Percentiles rank a stretch among this genome's conserved stretches.
Conservation (phyloP, 441 rosid species). For the Bruguiera hainesii region DNA sequence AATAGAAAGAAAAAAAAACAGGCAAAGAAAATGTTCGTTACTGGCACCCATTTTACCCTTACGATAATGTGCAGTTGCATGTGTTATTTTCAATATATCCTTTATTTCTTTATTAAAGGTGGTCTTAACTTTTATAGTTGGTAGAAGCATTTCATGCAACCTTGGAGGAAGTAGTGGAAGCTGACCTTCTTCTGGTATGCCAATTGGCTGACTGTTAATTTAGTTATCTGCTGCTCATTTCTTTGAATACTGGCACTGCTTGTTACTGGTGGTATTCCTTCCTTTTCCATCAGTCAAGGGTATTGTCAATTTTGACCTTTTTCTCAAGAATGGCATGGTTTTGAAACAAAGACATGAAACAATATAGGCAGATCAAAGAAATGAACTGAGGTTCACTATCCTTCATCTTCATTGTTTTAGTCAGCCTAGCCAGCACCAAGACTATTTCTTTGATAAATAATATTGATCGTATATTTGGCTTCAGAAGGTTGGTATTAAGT, state of each 20-base stretch:
- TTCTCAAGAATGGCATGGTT: not conserved
- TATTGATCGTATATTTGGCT: not conserved
- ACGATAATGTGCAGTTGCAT: conserved; percentile 10
- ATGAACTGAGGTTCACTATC: not conserved
- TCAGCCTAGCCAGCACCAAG: not conserved
- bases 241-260: not conserved
- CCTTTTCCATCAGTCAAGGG: not conserved
- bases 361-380: not conserved
- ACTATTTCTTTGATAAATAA: not conserved
- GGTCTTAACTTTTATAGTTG: conserved; percentile 38
- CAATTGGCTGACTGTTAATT: conserved; percentile 5
- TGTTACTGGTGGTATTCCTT: not conserved
- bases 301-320: not conserved
- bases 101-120: conserved; percentile 4
- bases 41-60: not conserved
- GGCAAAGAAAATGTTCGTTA: too few species aligned
- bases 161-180: conserved; percentile 90
- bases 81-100: conserved; percentile 1
- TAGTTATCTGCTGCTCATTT: not conserved
- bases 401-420: not conserved
- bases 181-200: conserved; percentile 84
- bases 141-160: conserved; percentile 95
- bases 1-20: not conserved
- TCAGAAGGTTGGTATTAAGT: not conserved
- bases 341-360: not conserved